Evolutionary conservation across 371 early-diverging fungal genomes (phyloP), one percentile per base, ranked within the genome.

Genomic region (Mucor indicus): DNA sequence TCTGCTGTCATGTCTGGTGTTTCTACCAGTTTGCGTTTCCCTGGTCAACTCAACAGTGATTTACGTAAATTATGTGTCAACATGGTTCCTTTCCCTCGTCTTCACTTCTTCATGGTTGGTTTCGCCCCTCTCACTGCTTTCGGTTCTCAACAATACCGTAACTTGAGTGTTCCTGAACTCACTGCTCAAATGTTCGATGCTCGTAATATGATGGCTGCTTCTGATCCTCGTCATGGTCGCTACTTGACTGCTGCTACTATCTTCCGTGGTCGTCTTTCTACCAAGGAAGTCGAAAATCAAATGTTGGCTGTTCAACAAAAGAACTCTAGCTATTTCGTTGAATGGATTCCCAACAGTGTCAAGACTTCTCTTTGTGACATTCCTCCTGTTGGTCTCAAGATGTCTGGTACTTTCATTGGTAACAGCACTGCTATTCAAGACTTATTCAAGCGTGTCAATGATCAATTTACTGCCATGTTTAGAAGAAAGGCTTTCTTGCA

Each of bases 311-410:
- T 93, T 38, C 96, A 95, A 69, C 88, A 87, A 66, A 94, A 92
- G 85, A 95, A 95, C 83, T 86, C 89, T 27, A 81, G 90, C 13
- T 90, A 93, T 84, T 99, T 99, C 75, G 99, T 98, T 35, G 99
- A 98, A 69, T 99, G 99, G 99, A 98, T 99, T 65, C 99, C 99
- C 60, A 96, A 93, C 87, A 96, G 95, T 77, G 95, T 97, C 69
- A 97, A 99, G 83, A 96, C 97, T 8, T 93, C 96, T 50, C 93
- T 96, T 30, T 99, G 99, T 75, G 95, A 96, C 60, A 95, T 99
- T 61, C 93, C 98, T 49, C 99, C 99, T 46, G 85, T 83, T 48
- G 98, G 95, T 39, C 84, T 95, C 53, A 92, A 95, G 67, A 96
- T 97, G 96, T 91, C 93, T 33, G 93, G 90, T 55, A 99, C 99